A percentile compares a stretch with the other conserved stretches of the same genome.
phyloP scores from a whole-genome alignment of 164 flowering plant genomes.

The Platanus orientalis region DNA sequence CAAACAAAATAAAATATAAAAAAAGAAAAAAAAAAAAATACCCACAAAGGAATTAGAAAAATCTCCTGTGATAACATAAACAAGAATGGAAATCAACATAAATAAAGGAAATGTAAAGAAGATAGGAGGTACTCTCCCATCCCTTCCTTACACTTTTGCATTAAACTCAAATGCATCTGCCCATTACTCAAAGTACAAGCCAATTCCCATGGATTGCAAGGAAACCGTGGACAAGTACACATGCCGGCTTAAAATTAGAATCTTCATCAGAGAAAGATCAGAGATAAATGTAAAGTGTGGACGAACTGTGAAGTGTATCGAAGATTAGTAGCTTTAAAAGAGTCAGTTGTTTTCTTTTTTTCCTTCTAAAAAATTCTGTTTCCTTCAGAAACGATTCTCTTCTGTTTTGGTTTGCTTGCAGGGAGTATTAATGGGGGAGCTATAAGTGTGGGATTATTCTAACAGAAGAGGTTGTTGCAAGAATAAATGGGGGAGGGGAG shows the following conservation, averaged over 20 bases:
- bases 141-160: conserved; percentile 37
- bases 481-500: conserved; percentile 39
- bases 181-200: conserved; percentile 39
- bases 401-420: conserved; percentile 29
- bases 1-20: conserved; percentile 4
- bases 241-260: conserved; percentile 51
- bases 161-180: conserved; percentile 32
- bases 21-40: conserved; percentile 17
- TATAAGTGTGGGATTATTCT: conserved; percentile 46
- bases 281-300: conserved; percentile 16
- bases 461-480: conserved; percentile 59
- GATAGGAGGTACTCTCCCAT: conserved; percentile 26
- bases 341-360: conserved; percentile 23
- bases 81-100: not conserved
- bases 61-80: conserved; percentile 43
- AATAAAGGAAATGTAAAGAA: not conserved
- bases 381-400: conserved; percentile 23
- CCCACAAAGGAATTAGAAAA: conserved; percentile 37
- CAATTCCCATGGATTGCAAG: conserved; percentile 36
- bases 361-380: not conserved
- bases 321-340: conserved; percentile 17
- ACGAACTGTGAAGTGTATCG: conserved; percentile 5
- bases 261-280: conserved; percentile 30
- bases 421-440: conserved; percentile 40
- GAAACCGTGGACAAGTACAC: conserved; percentile 27